Percentiles rank a stretch among this genome's conserved stretches.
Conservation (phyloP, 306 rosid genomes). For the Trifolium pratense region DNA sequence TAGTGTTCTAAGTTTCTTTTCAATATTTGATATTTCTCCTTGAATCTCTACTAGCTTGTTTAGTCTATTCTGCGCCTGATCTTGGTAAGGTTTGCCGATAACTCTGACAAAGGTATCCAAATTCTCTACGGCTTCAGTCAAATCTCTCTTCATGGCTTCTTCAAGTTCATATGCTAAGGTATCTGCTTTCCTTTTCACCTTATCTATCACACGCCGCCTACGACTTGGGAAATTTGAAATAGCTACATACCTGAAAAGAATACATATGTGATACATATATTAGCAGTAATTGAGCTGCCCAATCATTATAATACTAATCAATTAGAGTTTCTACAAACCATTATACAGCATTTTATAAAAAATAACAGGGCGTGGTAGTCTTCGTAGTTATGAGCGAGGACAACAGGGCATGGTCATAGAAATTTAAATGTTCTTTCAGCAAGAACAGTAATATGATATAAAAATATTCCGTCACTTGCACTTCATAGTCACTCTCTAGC, state of each 20-base stretch:
- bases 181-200: slow-evolving; percentile 79
- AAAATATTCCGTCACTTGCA: no score
- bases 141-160: slow-evolving; percentile 89
- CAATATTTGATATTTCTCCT: slow-evolving; percentile 65
- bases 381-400: no score
- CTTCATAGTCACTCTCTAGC: no score
- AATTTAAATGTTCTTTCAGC: no score
- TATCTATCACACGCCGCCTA: slow-evolving; percentile 64
- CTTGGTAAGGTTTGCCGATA: slow-evolving; percentile 76
- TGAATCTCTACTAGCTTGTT: slow-evolving; percentile 66
- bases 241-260: slow-evolving; percentile 63
- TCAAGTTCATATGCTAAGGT: slow-evolving; percentile 75
- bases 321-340: background rate
- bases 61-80: slow-evolving; percentile 69
- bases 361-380: no score
- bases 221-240: slow-evolving; percentile 79
- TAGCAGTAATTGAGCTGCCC: slow-evolving; percentile 14
- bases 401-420: no score
- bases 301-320: background rate
- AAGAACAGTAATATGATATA: no score
- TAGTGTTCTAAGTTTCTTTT: slow-evolving; percentile 67
- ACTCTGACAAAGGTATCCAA: slow-evolving; percentile 62
- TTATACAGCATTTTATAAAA: background rate
- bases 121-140: slow-evolving; percentile 60
- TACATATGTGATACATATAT: slow-evolving; percentile 21